phyloP scores from a whole-genome alignment of 805 yeast genomes.

The Saccharomyces paradoxus region DNA sequence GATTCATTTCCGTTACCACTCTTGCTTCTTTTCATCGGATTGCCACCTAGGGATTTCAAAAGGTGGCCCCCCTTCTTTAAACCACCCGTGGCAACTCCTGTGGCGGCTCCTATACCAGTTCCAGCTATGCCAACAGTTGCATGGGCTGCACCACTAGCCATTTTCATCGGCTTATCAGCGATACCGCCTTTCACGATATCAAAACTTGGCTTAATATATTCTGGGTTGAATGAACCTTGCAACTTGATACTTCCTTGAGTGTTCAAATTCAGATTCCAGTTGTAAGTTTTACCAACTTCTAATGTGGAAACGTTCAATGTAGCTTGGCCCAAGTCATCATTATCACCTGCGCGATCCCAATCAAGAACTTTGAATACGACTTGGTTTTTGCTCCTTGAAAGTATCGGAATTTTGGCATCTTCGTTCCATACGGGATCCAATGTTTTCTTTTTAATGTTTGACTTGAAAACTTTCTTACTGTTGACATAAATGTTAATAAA shows the following conservation, averaged over 20 bases:
- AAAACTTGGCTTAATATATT: slow-evolving; percentile 57
- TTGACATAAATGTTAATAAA: slow-evolving; percentile 45
- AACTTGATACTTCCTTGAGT: slow-evolving; percentile 60
- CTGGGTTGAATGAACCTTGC: slow-evolving; percentile 50
- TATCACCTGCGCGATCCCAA: slow-evolving; percentile 73
- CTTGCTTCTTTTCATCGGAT: slow-evolving; percentile 1
- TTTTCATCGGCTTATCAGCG: slow-evolving; percentile 40
- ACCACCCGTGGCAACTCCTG: slow-evolving; percentile 38
- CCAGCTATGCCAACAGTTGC: slow-evolving; percentile 26
- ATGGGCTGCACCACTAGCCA: slow-evolving; percentile 24
- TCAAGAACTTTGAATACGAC: slow-evolving; percentile 49
- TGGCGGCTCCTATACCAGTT: slow-evolving; percentile 35
- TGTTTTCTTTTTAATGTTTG: slow-evolving; percentile 56
- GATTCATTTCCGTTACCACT: background rate
- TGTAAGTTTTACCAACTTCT: slow-evolving; percentile 38
- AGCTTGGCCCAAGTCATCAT: slow-evolving; percentile 51
- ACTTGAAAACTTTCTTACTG: slow-evolving; percentile 46
- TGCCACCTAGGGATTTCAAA: slow-evolving; percentile 28
- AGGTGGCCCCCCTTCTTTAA: slow-evolving; percentile 40
- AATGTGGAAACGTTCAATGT: slow-evolving; percentile 42
- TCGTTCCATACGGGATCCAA: slow-evolving; percentile 77
- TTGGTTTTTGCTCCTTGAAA: slow-evolving; percentile 51
- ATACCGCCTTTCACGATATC: slow-evolving; percentile 35
- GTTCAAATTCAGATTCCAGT: slow-evolving; percentile 42
- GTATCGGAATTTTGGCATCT: slow-evolving; percentile 46